A percentile compares a stretch with the other conserved stretches of the same genome.
Evolutionary conservation across 805 yeast species (phyloP).

Genomic region (Vanderwaltozyma verrucispora): DNA sequence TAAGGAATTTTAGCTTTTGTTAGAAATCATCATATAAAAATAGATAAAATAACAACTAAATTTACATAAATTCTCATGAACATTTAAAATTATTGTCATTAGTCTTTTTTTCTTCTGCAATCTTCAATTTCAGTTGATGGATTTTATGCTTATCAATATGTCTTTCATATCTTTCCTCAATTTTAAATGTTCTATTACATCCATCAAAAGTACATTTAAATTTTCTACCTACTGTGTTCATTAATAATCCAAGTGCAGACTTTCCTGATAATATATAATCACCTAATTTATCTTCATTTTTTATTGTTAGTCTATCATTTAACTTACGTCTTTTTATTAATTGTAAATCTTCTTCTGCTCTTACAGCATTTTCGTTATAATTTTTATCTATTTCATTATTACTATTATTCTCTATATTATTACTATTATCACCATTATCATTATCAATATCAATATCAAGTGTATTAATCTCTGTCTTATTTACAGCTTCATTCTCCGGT

Average conservation of each 20-base stretch:
- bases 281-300: constrained; percentile 20
- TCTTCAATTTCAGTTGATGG: constrained; percentile 24
- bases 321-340: not conserved
- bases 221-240: constrained; percentile 29
- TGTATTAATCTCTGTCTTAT: not conserved
- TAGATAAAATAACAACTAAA: no score
- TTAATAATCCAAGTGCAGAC: constrained; percentile 22
- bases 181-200: constrained; percentile 45
- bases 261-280: constrained; percentile 14
- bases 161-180: constrained; percentile 24
- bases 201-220: constrained; percentile 39
- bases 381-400: not conserved
- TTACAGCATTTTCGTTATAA: not conserved
- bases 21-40: no score
- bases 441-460: not conserved
- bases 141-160: constrained; percentile 28
- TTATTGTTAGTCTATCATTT: constrained; percentile 6
- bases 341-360: not conserved
- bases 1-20: no score
- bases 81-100: no score
- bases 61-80: no score
- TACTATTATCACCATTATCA: not conserved
- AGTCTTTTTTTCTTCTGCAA: constrained; percentile 12
- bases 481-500: not conserved
- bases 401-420: not conserved